Evolutionary conservation across 2,329 filamentous ascomycete species (phyloP), one percentile per base, ranked within the genome.

Genomic region (Cordyceps cateniannulata): DNA sequence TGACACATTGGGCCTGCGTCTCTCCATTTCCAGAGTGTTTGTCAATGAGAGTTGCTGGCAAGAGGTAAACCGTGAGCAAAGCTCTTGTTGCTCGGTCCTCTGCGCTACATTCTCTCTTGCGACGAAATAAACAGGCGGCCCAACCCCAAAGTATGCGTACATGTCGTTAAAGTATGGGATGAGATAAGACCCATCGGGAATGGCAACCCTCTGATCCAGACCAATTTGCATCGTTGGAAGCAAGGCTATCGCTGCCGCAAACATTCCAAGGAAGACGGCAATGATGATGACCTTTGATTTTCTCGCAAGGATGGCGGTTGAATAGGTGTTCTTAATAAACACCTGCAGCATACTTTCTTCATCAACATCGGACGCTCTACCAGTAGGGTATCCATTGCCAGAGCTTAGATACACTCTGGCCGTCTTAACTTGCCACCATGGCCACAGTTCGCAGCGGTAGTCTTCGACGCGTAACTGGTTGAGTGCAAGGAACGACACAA

Each of bases 101-200:
- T 89, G 76, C 0, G 93, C 96, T 18, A 87, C 82, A 67, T 98
- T 95, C 53, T 89, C 84, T 22, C 87, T 85, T 3, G 93, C 91
- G 50, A 99, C 91, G 72, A 99, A 99, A 73, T 98, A 99, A 8
- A 99, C 92, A 0, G 95, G 95, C 53, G 95, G 93, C 0, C 95
- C 96, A 18, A 87, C 87, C 63, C 93, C 90, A 67, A 98, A 89
- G 71, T 99, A 99, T 62, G 86, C 86, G 72, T 97, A 96, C 32
- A 99, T 79, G 71, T 99, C 95, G 69, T 98, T 92, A 75, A 99
- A 99, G 74, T 96, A 99, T 10, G 89, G 85, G 64, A 99, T 96
- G 55, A 99, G 79, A 71, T 99, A 99, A 1, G 93, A 98, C 68
- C 91, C 93, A 65, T 90, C 90, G 0, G 95, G 95, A 62, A 99